phyloP scores from a whole-genome alignment of 768 basidiomycete species.

The Sporobolomyces phaffii region DNA sequence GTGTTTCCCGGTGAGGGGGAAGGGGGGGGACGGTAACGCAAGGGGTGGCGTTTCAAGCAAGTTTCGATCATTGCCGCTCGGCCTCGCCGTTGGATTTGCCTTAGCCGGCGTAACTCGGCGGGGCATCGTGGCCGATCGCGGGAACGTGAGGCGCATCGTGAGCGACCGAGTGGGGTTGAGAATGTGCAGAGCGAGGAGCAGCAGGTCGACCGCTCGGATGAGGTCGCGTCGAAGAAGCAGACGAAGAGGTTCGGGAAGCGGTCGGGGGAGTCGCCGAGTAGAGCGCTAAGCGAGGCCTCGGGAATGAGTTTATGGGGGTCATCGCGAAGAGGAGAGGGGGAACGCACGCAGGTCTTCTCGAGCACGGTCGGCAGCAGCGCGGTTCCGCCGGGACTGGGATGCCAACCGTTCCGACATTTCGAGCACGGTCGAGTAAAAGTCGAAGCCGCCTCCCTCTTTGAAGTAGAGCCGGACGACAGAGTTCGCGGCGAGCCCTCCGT shows the following conservation, averaged over 20 bases:
- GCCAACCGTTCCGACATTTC: slow-evolving; percentile 27
- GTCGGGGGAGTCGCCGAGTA: too few species aligned
- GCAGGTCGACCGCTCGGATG: too few species aligned
- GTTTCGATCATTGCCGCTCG: too few species aligned
- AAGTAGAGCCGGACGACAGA: slow-evolving; percentile 17
- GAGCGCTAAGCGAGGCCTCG: too few species aligned
- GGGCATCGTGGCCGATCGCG: background rate
- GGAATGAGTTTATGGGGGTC: too few species aligned
- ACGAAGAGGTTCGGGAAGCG: background rate
- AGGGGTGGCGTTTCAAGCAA: too few species aligned
- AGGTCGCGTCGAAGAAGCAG: background rate
- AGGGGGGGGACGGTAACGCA: too few species aligned
- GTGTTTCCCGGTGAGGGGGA: too few species aligned
- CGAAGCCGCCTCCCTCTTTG: slow-evolving; percentile 34
- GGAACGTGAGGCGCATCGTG: background rate
- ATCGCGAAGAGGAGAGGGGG: too few species aligned
- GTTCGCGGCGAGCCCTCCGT: background rate
- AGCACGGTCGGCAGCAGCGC: background rate
- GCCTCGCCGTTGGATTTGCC: too few species aligned
- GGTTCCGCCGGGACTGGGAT: background rate
- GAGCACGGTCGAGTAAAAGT: slow-evolving; percentile 29
- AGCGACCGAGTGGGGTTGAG: background rate
- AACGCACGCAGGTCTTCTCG: slow-evolving; percentile 1
- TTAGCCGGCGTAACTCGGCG: background rate
- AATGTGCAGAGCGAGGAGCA: background rate